Percentiles rank a stretch among this genome's conserved stretches.
Evolutionary conservation across 306 rosid genomes (phyloP).

Genomic region (Rosa multiflora): DNA sequence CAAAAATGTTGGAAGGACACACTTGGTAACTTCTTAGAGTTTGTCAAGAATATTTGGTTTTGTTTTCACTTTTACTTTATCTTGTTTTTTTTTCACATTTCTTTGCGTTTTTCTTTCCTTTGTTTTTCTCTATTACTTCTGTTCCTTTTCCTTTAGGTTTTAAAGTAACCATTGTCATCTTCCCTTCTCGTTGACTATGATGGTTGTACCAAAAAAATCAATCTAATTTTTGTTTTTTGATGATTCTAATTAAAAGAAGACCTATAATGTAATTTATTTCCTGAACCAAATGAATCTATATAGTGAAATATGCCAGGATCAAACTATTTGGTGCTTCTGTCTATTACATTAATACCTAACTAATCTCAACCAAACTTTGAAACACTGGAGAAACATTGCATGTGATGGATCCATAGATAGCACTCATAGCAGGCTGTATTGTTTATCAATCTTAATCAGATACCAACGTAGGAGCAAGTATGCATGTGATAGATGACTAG

Average conservation of each 20-base stretch:
- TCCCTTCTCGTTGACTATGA: neutral
- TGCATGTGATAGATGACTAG: too few species aligned
- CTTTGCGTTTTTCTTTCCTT: neutral
- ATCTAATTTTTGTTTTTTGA: neutral
- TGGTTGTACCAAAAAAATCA: neutral
- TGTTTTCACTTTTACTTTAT: neutral
- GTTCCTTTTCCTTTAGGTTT: neutral
- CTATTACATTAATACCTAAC: neutral
- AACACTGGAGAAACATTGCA: neutral
- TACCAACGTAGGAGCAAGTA: neutral
- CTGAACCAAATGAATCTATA: neutral
- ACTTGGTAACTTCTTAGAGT: neutral
- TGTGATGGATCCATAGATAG: neutral
- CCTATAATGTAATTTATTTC: too few species aligned
- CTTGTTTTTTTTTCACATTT: neutral
- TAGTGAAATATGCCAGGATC: neutral
- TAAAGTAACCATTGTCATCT: neutral
- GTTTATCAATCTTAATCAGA: neutral
- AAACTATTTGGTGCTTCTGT: constrained; percentile 1
- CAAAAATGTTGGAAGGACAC: neutral
- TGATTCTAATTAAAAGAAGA: too few species aligned
- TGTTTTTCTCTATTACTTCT: neutral
- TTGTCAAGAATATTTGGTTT: neutral
- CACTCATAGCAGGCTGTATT: neutral
- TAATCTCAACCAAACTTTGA: neutral